Base-by-base conservation (phyloP, 441 rosid genomes). In the Syzygium syzygioides region DNA sequence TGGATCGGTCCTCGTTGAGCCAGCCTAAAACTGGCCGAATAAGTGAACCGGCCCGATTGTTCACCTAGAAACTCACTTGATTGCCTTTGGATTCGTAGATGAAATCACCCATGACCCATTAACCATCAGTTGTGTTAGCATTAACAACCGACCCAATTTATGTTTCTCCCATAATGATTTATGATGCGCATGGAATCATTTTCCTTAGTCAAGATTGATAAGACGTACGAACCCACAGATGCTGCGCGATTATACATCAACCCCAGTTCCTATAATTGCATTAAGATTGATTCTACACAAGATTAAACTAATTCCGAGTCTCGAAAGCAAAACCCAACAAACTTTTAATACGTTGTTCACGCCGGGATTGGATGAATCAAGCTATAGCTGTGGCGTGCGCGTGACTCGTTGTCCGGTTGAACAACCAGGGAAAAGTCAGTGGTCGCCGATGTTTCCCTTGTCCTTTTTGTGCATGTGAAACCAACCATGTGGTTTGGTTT, bases 11-110 rank as follows among this genome's bases (percentile, higher is more conserved):
- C 6, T 0, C 0, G 0, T 13, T 2, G 26, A 57, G n/a, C n/a
- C 0, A 0, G 1, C 62, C 26, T 0, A 0, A 0, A 0, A 57
- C 62, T 28, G 0, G 3, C n/a, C 5, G 0, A 0, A 14, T 57
- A 57, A 57, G 62, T 57, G 48, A 45, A 45, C 48, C 48, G 48
- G 48, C 48, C 48, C 9, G 9, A 45, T 45, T 45, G 48, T 45
- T 45, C 48, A 4, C 26, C 59, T 12, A 3, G 23, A 18, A 32
- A 32, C 25, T 32, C 45, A 17, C 4, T 66, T 3, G 3, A 17
- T 64, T 17, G 79, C 25, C 45, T 32, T 13, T 32, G 3, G 13
- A 4, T 4, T 7, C 2, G 45, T 9, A 66, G 10, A 17, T 3
- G 25, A 4, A 66, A 9, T 66, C 14, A 32, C 3, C 9, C 11